Base-by-base conservation (phyloP, 495 filamentous ascomycete genomes). In the Pyrenula aspistea region DNA sequence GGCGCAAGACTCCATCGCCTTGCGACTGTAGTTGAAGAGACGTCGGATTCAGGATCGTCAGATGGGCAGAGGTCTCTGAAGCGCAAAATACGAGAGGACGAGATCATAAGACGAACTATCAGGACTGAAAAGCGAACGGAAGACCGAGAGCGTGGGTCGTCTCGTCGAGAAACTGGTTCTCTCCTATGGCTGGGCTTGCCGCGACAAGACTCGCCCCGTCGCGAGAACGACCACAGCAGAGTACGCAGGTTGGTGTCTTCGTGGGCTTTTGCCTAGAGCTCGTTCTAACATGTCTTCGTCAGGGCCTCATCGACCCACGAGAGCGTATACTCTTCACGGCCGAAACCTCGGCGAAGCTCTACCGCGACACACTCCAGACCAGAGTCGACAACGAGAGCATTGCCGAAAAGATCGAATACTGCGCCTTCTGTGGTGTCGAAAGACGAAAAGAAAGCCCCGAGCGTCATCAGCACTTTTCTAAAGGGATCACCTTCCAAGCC, bases 391-490 rank as follows among this genome's bases (percentile, higher is more conserved):
- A 10, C 22, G 19, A 52, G 19, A 52, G 20, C 19, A 52, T 8
- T 10, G 19, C 50, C 22, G 50, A 19, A 24, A 52, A 20, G 50
- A 52, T 71, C 69, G 25, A 63, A 66, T 19, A 69, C 59, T 56
- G 69, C 61, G 57, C 72, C 68, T 2, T 67, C 65, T 49, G 68
- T 65, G 64, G 64, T 66, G 65, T 64, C 22, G 66, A 75, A 51
- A 57, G 66, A 53, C 56, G 58, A n/a, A 23, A 71, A 31, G 57
- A 62, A 19, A 61, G 62, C 22, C 57, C 62, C n/a, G 51, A 63
- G 22, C 59, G 56, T 12, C 58, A 59, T 25, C 69, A 71, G 2
- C 66, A 61, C 36, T 63, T 61, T 31, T 42, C 49, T 8, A 69
- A 71, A 60, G 59, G 61, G 72, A 73, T 20, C 52, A 49, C 48